phyloP scores from a whole-genome alignment of 352 stramenopile genomes.

The Phytophthora ohioensis region DNA sequence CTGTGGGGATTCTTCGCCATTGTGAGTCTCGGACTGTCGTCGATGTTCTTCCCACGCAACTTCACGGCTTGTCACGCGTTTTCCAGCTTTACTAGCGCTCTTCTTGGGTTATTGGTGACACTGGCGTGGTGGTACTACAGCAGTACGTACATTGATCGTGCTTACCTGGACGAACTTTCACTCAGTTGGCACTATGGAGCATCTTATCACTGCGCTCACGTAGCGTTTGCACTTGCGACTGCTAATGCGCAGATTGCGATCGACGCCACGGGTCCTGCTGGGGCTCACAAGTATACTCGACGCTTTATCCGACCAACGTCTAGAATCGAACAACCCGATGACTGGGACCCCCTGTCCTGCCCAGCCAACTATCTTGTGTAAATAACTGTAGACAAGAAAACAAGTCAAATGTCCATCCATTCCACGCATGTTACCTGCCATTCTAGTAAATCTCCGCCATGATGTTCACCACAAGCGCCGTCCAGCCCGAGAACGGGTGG shows the following conservation, averaged over 20 bases:
- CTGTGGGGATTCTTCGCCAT: conserved; percentile 51
- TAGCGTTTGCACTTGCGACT: conserved; percentile 38
- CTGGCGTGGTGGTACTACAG: conserved; percentile 69
- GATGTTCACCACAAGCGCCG: conserved; percentile 92
- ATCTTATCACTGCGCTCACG: conserved; percentile 50
- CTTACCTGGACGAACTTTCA: conserved; percentile 43
- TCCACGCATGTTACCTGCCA: background rate
- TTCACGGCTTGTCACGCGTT: conserved; percentile 35
- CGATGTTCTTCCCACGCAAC: conserved; percentile 23
- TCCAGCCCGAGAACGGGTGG: conserved; percentile 96
- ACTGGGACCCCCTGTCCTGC: conserved; percentile 56
- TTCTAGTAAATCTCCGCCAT: conserved; percentile 92
- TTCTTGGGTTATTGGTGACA: conserved; percentile 47
- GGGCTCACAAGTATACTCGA: conserved; percentile 32
- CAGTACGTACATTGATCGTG: conserved; percentile 54
- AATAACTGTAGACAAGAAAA: conserved; percentile 20
- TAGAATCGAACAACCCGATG: conserved; percentile 18
- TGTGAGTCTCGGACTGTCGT: conserved; percentile 29
- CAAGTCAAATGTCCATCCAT: background rate
- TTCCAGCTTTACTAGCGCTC: conserved; percentile 43
- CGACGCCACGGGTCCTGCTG: conserved; percentile 20
- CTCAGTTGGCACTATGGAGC: conserved; percentile 50
- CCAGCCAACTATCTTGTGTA: conserved; percentile 67
- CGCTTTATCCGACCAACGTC: conserved; percentile 32
- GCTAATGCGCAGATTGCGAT: conserved; percentile 41